A percentile compares a stretch with the other conserved stretches of the same genome.
These are phyloP conservation scores for Dendrocalamus sinicus DNA, from an alignment of 176 grass and related monocot species.

Conservation along the genomic window DNA sequence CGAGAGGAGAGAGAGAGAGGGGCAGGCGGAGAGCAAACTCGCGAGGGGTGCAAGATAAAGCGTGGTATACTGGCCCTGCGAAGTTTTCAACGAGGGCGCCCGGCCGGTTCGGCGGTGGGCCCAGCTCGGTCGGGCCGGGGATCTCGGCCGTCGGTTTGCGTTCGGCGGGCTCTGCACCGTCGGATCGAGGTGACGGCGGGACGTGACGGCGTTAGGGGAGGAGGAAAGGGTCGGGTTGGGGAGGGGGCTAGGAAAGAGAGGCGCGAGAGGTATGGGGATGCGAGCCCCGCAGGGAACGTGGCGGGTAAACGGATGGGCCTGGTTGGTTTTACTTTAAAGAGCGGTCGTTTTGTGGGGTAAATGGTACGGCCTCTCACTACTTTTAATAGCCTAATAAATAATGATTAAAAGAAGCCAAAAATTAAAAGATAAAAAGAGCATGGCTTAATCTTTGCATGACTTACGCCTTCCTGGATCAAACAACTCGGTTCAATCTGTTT, in stretches of 20 bases:
- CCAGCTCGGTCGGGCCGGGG: background rate
- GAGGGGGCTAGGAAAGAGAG: slow-evolving; percentile 19
- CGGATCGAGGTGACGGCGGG: slow-evolving; percentile 39
- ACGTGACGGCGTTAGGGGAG: slow-evolving; percentile 44
- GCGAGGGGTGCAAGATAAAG: slow-evolving; percentile 57
- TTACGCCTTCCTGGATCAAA: no score
- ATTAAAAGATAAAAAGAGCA: no score
- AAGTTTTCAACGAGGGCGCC: slow-evolving; percentile 71
- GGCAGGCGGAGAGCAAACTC: slow-evolving; percentile 20
- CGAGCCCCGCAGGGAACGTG: slow-evolving; percentile 35
- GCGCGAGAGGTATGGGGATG: slow-evolving; percentile 18
- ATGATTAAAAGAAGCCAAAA: no score
- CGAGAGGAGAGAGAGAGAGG: slow-evolving; percentile 15
- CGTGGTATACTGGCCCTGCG: slow-evolving; percentile 55
- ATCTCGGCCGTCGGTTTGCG: background rate
- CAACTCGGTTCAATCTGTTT: no score
- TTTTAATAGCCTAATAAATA: no score
- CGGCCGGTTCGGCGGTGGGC: slow-evolving; percentile 14
- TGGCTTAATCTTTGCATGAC: no score
- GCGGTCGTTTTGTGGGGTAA: no score
- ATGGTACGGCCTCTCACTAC: no score
- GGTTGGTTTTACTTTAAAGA: no score
- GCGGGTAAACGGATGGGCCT: background rate
- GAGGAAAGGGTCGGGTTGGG: background rate
- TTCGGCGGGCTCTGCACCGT: background rate